Percentiles rank a stretch among this genome's conserved stretches.
phyloP scores from a whole-genome alignment of 2,329 filamentous ascomycete genomes.

The Penicillium expansum region DNA sequence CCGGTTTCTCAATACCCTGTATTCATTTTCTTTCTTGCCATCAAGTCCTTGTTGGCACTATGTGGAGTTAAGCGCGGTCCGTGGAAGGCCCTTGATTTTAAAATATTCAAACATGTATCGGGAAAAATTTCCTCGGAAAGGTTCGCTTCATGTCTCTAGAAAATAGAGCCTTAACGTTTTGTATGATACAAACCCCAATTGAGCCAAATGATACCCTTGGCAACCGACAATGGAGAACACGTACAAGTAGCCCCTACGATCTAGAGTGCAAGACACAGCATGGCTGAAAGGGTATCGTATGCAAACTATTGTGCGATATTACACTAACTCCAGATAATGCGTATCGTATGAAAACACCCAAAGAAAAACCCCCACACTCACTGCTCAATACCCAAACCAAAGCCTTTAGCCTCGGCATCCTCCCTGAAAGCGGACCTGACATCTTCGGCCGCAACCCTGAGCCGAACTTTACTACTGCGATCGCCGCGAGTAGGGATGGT shows the following conservation, averaged over 20 bases:
- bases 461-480: constrained; percentile 78
- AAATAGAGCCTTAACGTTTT: constrained; percentile 11
- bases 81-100: constrained; percentile 6
- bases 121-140: not conserved
- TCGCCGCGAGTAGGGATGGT: constrained; percentile 67
- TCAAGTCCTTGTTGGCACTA: constrained; percentile 23
- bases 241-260: not conserved
- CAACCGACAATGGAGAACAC: not conserved
- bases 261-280: not conserved
- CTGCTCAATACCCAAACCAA: constrained; percentile 59
- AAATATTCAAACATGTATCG: constrained; percentile 7
- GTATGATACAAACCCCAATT: constrained; percentile 1
- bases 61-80: constrained; percentile 34
- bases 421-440: constrained; percentile 83
- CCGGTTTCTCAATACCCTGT: constrained; percentile 24
- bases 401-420: constrained; percentile 78
- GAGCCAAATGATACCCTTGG: not conserved
- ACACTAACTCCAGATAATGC: constrained; percentile 15
- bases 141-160: constrained; percentile 7
- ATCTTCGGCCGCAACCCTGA: constrained; percentile 88
- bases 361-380: constrained; percentile 11
- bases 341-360: not conserved
- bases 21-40: constrained; percentile 19
- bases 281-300: constrained; percentile 19
- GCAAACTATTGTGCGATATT: constrained; percentile 6